Evolutionary conservation across 2,329 filamentous ascomycete genomes (phyloP).

Genomic region (Lasiodiplodia citricola): DNA sequence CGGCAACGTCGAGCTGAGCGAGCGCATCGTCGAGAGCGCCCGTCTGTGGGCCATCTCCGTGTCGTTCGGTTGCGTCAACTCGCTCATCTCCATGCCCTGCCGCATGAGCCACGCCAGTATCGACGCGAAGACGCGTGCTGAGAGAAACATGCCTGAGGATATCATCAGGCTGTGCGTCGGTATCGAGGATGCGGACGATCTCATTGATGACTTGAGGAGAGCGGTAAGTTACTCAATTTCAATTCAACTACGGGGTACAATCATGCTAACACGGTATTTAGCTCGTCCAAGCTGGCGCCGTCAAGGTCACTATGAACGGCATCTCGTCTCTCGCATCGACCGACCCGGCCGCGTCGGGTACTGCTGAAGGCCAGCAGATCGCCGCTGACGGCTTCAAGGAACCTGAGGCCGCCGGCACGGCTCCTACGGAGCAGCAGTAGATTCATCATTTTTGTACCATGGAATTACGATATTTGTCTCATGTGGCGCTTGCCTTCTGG

Average conservation of each 20-base stretch:
- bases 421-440: conserved; percentile 6
- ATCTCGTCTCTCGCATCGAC: conserved; percentile 65
- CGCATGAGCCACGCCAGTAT: conserved; percentile 99
- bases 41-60: conserved; percentile 94
- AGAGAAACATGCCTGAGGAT: conserved; percentile 93
- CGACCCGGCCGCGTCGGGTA: conserved; percentile 4
- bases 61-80: conserved; percentile 98
- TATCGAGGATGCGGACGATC: conserved; percentile 89
- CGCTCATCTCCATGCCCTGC: conserved; percentile 98
- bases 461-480: conserved; percentile 9
- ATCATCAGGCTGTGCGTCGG: conserved; percentile 95
- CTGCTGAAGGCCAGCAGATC: conserved; percentile 19
- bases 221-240: conserved; percentile 69
- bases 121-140: conserved; percentile 86
- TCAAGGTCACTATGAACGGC: conserved; percentile 82
- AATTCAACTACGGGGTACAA: not conserved
- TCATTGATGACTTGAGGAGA: conserved; percentile 89
- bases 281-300: conserved; percentile 92
- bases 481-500: not conserved
- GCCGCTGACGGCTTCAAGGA: conserved; percentile 25
- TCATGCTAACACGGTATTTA: conserved; percentile 31
- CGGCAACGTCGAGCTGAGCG: conserved; percentile 79
- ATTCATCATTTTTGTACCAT: not conserved
- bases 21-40: conserved; percentile 92
- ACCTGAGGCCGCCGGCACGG: conserved; percentile 25